Evolutionary conservation across 805 yeast genomes (phyloP), one percentile per base, ranked within the genome.

Genomic region (Candida ortonii): DNA sequence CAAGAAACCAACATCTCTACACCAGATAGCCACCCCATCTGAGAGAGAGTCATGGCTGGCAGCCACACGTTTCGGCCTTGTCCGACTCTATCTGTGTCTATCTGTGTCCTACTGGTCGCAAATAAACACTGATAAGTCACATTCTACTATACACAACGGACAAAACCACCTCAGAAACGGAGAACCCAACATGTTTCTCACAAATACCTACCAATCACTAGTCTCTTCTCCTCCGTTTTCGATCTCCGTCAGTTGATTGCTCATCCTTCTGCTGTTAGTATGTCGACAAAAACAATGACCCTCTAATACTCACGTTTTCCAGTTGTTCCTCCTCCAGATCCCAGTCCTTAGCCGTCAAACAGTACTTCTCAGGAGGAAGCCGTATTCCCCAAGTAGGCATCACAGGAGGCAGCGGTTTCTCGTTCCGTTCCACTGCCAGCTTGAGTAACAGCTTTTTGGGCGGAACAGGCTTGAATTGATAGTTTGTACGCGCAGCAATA

Each of bases 291-390:
- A 14, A 16, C 9, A 9, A 16, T 19, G 11, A 8, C 16, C 10
- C 11, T 22, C 16, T 21, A 44, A 39, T 29, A 56, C 56, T 22
- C 49, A 56, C 48, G 12, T 39, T 42, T 15, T 12, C 41, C 39
- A 24, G 27, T 52, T 41, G 73, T 37, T 74, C 80, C 22, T 73
- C 78, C 14, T 50, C 47, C 25, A 75, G 48, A 35, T 76, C 80
- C 81, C 89, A 84, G 43, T 84, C 88, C 43, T 71, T 73, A 1
- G 85, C 93, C 0, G 96, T 88, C 34, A 89, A 65, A 63, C 97
- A 89, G 64, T 87, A 89, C 73, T 89, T 93, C 65, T 93, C 99
- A 4, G 98, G 97, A 3, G 99, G 99, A 32, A 94, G 68, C 45
- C 97, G 76, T 24, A 93, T 72, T 8, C 98, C 97, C 81, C 87